Evolutionary conservation across 306 rosid species (phyloP).

Genomic region (Casuarina equisetifolia): DNA sequence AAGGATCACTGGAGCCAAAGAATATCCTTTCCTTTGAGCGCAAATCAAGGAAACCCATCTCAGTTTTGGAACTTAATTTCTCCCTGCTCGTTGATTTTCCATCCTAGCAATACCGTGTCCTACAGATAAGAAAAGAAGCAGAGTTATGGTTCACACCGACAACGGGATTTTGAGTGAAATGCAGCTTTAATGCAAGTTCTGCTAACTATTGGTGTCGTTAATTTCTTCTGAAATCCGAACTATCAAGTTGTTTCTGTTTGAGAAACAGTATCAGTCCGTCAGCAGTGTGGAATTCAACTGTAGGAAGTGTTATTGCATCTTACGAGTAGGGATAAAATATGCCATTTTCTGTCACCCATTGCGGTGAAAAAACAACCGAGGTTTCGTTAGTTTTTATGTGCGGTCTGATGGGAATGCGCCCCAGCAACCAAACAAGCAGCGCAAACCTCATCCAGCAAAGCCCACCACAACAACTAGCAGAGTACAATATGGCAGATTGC

Average conservation of each 20-base stretch:
- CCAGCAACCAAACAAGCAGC: conserved; percentile 35
- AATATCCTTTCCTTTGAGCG: not conserved
- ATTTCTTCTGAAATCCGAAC: too few species aligned
- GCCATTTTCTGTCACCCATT: not conserved
- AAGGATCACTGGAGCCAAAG: not conserved
- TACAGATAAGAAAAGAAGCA: too few species aligned
- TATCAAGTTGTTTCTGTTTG: too few species aligned
- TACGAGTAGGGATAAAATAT: not conserved
- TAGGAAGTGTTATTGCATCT: too few species aligned
- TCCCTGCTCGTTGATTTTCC: not conserved
- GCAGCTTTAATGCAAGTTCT: too few species aligned
- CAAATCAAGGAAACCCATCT: not conserved
- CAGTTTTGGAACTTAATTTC: not conserved
- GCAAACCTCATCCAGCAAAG: conserved; percentile 9
- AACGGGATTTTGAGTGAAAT: too few species aligned
- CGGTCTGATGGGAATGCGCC: conserved; percentile 32
- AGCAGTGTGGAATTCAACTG: too few species aligned
- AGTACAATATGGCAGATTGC: conserved; percentile 32
- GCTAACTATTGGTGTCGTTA: too few species aligned
- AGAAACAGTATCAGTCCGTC: too few species aligned
- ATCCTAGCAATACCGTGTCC: too few species aligned
- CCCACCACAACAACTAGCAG: conserved; percentile 20
- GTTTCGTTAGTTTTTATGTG: conserved; percentile 13
- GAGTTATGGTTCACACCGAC: too few species aligned
- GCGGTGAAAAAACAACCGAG: conserved; percentile 8